These are phyloP conservation scores for Apiospora rasikravindrae DNA, from an alignment of 2,329 filamentous ascomycete species.

Conservation along the genomic window DNA sequence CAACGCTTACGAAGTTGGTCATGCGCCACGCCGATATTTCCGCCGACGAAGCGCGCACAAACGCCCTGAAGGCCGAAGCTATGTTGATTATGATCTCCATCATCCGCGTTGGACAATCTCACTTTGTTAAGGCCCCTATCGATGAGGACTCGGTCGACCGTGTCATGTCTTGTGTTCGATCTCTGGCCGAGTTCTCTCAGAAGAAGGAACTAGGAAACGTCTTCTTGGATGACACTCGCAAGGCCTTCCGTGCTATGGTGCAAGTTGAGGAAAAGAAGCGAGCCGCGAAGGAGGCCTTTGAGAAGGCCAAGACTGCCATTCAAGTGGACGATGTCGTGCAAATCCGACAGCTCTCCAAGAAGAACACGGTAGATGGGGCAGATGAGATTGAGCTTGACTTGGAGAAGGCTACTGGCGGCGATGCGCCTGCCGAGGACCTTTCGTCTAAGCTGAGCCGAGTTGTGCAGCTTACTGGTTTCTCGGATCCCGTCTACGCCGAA, in stretches of 20 bases:
- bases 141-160: conserved; percentile 98
- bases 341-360: conserved; percentile 92
- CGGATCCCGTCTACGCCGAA: conserved; percentile 97
- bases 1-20: conserved; percentile 94
- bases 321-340: conserved; percentile 95
- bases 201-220: conserved; percentile 91
- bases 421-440: conserved; percentile 81
- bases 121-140: conserved; percentile 96
- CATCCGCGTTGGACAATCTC: conserved; percentile 96
- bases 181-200: conserved; percentile 85
- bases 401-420: conserved; percentile 92
- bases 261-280: conserved; percentile 97
- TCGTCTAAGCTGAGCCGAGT: conserved; percentile 94
- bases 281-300: conserved; percentile 88
- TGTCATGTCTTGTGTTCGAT: conserved; percentile 96
- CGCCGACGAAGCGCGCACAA: conserved; percentile 82
- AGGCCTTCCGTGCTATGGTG: conserved; percentile 96
- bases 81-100: conserved; percentile 99
- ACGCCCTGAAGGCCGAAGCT: conserved; percentile 91
- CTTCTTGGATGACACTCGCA: conserved; percentile 92
- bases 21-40: conserved; percentile 98
- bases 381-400: conserved; percentile 90
- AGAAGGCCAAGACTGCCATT: conserved; percentile 91
- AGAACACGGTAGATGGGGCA: conserved; percentile 79
- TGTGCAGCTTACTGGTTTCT: conserved; percentile 97